phyloP scores from a whole-genome alignment of 176 grass and related monocot genomes.

The Otatea glauca region DNA sequence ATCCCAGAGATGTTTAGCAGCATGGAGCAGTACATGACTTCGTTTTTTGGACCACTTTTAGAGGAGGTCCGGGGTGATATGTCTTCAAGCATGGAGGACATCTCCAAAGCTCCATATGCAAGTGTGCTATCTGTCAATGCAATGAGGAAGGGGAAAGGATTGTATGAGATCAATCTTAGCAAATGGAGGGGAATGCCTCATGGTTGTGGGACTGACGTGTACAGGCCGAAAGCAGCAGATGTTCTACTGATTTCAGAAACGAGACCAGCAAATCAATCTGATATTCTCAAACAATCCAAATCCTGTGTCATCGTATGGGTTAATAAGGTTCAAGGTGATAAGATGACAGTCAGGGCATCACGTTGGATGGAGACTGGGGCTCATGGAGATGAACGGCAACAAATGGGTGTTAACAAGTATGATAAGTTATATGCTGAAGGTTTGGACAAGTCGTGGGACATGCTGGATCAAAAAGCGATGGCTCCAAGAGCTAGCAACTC shows the following conservation, averaged over 20 bases:
- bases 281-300: conserved; percentile 59
- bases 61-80: conserved; percentile 72
- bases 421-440: conserved; percentile 41
- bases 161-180: conserved; percentile 58
- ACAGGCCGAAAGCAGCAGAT: conserved; percentile 66
- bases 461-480: conserved; percentile 48
- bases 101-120: conserved; percentile 58
- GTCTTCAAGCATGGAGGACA: conserved; percentile 58
- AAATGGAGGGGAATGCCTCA: conserved; percentile 45
- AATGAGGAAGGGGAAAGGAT: conserved; percentile 45
- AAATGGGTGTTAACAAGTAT: conserved; percentile 53
- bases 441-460: conserved; percentile 50
- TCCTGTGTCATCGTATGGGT: conserved; percentile 66
- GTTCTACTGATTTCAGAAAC: conserved; percentile 68
- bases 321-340: conserved; percentile 54
- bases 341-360: conserved; percentile 62
- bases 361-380: conserved; percentile 53
- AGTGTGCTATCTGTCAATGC: conserved; percentile 47
- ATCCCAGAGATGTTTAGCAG: conserved; percentile 59
- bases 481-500: conserved; percentile 51
- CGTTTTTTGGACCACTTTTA: conserved; percentile 69
- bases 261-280: conserved; percentile 53
- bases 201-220: conserved; percentile 47
- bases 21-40: conserved; percentile 70
- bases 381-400: conserved; percentile 47